Conservation (phyloP, 2,329 filamentous ascomycete genomes). For the Mariannaea sp. region DNA sequence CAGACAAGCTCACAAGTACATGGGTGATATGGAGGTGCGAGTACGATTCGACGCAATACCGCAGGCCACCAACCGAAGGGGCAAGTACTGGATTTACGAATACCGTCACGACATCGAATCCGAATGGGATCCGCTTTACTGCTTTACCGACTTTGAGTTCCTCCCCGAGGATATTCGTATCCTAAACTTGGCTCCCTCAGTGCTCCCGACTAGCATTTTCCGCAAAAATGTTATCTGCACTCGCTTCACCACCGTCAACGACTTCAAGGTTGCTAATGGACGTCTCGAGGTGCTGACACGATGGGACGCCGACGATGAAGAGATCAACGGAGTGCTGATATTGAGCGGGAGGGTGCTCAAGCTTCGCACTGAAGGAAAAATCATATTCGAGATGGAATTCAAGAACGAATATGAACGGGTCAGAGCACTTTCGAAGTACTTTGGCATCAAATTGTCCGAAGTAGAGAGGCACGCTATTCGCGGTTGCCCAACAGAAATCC, state of each 20-base stretch:
- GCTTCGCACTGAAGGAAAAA: slow-evolving; percentile 41
- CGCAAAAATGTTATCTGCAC: slow-evolving; percentile 45
- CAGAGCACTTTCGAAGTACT: slow-evolving; percentile 53
- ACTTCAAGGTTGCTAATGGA: slow-evolving; percentile 49
- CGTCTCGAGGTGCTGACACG: slow-evolving; percentile 50
- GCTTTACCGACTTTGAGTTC: slow-evolving; percentile 57
- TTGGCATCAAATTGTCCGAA: slow-evolving; percentile 52
- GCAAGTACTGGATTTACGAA: slow-evolving; percentile 49
- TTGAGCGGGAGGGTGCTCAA: slow-evolving; percentile 54
- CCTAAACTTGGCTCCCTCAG: slow-evolving; percentile 50
- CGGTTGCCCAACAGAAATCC: slow-evolving; percentile 41
- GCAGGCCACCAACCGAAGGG: slow-evolving; percentile 40
- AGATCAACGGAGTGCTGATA: slow-evolving; percentile 46
- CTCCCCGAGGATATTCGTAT: slow-evolving; percentile 52
- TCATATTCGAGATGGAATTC: slow-evolving; percentile 48
- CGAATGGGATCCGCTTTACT: slow-evolving; percentile 54
- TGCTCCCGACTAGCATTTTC: slow-evolving; percentile 45
- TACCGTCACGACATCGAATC: slow-evolving; percentile 28
- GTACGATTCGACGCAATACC: slow-evolving; percentile 45
- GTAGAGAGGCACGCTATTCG: slow-evolving; percentile 55
- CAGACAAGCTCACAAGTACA: slow-evolving; percentile 39
- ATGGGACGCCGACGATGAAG: slow-evolving; percentile 34
- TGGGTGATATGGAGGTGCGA: slow-evolving; percentile 52
- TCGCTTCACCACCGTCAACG: slow-evolving; percentile 40
- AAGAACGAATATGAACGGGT: slow-evolving; percentile 55